Base-by-base conservation (phyloP, 176 grass and related monocot species). In the Carex littledalei region DNA sequence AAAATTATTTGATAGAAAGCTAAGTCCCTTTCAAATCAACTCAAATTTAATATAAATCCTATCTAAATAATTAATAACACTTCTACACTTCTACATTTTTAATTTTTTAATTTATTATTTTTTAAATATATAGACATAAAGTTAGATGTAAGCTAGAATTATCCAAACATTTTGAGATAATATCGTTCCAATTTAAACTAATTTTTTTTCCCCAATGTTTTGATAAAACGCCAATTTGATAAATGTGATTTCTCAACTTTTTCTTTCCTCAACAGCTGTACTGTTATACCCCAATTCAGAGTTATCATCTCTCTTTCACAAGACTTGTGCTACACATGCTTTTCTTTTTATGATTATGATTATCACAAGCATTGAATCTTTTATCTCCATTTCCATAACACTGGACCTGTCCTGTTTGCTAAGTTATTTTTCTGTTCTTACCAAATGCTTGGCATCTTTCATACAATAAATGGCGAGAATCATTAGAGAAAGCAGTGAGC, bases 311-410 rank as follows among this genome's bases (percentile, higher is more conserved):
- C 52, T 67, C 6, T 13, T 13, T 83, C 80, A 83, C 80, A 66
- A 83, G 80, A 67, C 24, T 29, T 29, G 26, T 47, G 29, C 63
- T 65, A 62, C 39, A 57, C 31, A 50, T 83, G 58, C 63, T 83
- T 81, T 62, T 62, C 60, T 81, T 14, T 18, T 81, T 81, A 82
- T 83, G 37, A 83, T 67, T 66, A 83, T 83, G 37, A 83, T 67
- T 52, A 83, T 83, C 59, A 83, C 17, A 83, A 82, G 80, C 80
- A 64, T 67, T 62, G 61, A 31, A 8, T 53, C 37, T 50, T 45
- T 24, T 63, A 41, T 83, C 80, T 83, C 80, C 60, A 83, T 83
- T 83, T 83, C 6, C 11, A 29, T 45, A 10, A 8, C 3, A 24
- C 5, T 52, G 59, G 58, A 82, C 31, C 4, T 62, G 14, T 83